These are phyloP conservation scores for Sporothrix pseudoabietina DNA, from an alignment of 2,329 filamentous ascomycete genomes.

Conservation along the genomic window DNA sequence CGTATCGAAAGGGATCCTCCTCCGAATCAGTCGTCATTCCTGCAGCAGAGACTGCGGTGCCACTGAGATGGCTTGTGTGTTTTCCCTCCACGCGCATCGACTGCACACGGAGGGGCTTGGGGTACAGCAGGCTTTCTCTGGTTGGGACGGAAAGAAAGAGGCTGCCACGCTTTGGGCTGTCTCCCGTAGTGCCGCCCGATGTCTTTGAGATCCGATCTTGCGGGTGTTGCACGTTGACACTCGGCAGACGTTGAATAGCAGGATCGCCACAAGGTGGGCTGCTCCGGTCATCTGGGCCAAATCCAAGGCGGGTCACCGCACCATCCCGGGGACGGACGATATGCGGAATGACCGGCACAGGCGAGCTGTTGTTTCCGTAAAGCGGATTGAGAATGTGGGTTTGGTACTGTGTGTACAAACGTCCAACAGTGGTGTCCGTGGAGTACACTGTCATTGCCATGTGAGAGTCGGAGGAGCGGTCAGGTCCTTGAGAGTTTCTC, in stretches of 20 bases:
- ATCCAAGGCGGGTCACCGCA: conserved; percentile 26
- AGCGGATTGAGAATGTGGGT: conserved; percentile 28
- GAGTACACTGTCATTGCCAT: conserved; percentile 31
- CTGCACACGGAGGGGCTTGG: conserved; percentile 34
- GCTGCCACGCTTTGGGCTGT: not conserved
- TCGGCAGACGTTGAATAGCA: not conserved
- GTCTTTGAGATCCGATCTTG: not conserved
- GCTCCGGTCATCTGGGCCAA: not conserved
- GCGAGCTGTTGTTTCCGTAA: conserved; percentile 9
- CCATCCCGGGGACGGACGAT: not conserved
- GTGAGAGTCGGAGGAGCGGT: conserved; percentile 26
- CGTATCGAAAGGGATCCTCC: conserved; percentile 52
- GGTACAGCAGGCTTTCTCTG: conserved; percentile 31
- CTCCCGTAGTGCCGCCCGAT: not conserved
- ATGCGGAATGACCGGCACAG: conserved; percentile 4
- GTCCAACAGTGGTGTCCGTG: conserved; percentile 41
- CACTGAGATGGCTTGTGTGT: conserved; percentile 34
- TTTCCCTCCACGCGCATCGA: conserved; percentile 29
- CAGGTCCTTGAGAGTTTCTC: not conserved
- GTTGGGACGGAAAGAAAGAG: conserved; percentile 21
- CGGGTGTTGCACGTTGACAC: not conserved
- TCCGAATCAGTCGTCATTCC: conserved; percentile 42
- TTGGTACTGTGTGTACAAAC: conserved; percentile 42
- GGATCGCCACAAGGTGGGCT: not conserved
- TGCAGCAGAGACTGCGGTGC: conserved; percentile 38